phyloP scores from a whole-genome alignment of 2,329 filamentous ascomycete genomes.

The Lomentospora prolificans region DNA sequence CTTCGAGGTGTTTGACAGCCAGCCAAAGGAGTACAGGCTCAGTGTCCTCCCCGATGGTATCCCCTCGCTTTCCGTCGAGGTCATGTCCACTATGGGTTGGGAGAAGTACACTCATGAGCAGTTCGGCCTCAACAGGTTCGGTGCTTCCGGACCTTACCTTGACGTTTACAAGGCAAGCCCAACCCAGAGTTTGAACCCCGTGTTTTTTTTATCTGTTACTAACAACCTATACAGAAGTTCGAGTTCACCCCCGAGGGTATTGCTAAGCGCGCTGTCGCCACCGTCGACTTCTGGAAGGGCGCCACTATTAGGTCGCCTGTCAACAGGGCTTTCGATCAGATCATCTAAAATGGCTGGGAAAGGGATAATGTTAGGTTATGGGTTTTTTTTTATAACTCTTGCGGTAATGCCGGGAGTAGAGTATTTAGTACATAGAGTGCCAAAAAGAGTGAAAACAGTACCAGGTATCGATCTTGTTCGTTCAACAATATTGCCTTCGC shows the following conservation, averaged over 20 bases:
- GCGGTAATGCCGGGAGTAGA: not conserved
- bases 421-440: conserved; percentile 5
- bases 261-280: conserved; percentile 84
- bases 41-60: conserved; percentile 89
- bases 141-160: conserved; percentile 94
- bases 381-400: conserved; percentile 2
- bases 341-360: conserved; percentile 54
- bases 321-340: conserved; percentile 96
- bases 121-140: conserved; percentile 98
- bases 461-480: not conserved
- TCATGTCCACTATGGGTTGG: conserved; percentile 96
- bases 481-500: not conserved
- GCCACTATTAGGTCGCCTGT: conserved; percentile 85
- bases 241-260: conserved; percentile 98
- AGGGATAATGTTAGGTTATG: conserved; percentile 10
- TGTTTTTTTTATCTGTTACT: not conserved
- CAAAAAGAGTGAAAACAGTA: not conserved
- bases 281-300: conserved; percentile 96
- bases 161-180: conserved; percentile 79
- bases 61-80: conserved; percentile 86
- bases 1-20: conserved; percentile 91
- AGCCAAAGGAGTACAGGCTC: conserved; percentile 90
- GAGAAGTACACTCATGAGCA: conserved; percentile 99
- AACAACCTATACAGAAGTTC: conserved; percentile 62
- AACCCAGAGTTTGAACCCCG: not conserved